These are phyloP conservation scores for Nasturtium officinale DNA, from an alignment of 345 rosid genomes.

Conservation along the genomic window DNA sequence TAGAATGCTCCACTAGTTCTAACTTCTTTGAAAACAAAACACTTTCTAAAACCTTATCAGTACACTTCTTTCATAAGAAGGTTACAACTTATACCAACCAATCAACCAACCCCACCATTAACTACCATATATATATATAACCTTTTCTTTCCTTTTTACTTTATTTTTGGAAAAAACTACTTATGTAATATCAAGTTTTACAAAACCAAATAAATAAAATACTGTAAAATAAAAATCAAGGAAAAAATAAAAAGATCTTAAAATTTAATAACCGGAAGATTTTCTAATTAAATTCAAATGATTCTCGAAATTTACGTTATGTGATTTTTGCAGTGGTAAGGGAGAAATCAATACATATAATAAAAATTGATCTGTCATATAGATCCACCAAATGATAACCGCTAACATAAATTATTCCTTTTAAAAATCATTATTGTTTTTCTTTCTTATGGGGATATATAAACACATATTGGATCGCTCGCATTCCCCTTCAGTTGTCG, in stretches of 20 bases:
- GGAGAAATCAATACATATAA: neutral
- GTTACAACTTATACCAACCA: conserved; percentile 32
- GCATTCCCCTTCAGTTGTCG: conserved; percentile 33
- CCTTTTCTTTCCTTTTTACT: no score
- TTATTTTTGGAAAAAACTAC: neutral
- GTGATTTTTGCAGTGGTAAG: neutral
- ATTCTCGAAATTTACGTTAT: neutral
- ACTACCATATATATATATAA: conserved; percentile 12
- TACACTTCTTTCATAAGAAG: conserved; percentile 17
- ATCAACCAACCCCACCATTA: conserved; percentile 27
- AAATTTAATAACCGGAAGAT: neutral
- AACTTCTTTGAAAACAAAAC: conserved; percentile 13
- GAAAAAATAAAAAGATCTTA: neutral
- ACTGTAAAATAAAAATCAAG: neutral
- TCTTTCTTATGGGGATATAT: neutral
- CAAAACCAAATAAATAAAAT: conserved; percentile 14
- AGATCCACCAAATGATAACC: conserved; percentile 17
- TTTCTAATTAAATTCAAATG: neutral
- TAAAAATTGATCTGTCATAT: neutral
- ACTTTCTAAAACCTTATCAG: conserved; percentile 23
- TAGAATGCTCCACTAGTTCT: conserved; percentile 16
- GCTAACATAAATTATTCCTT: no score
- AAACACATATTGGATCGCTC: conserved; percentile 17
- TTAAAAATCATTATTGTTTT: neutral
- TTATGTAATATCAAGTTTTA: neutral